Evolutionary conservation across 164 flowering plant genomes (phyloP).

Genomic region (Berberis vulgaris): DNA sequence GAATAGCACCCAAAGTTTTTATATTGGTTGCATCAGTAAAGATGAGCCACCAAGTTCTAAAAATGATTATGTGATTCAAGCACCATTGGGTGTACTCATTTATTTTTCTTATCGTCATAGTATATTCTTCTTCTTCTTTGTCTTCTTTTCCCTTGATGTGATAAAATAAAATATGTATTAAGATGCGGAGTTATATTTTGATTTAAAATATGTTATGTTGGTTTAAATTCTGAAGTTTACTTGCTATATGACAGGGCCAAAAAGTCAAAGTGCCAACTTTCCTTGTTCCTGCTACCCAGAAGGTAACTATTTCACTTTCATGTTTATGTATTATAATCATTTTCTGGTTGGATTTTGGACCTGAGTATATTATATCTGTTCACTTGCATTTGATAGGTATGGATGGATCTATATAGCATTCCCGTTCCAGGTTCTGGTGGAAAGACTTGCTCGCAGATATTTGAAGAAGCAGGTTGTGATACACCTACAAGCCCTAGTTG

Average conservation of each 20-base stretch:
- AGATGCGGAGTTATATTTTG: not conserved
- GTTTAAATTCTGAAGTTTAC: not conserved
- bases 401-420: slow-evolving; percentile 87
- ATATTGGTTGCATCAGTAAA: no score
- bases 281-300: slow-evolving; percentile 96
- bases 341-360: slow-evolving; percentile 2
- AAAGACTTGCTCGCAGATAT: slow-evolving; percentile 95
- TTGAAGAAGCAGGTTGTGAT: slow-evolving; percentile 99
- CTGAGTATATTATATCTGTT: not conserved
- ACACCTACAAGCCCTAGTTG: slow-evolving; percentile 94
- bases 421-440: slow-evolving; percentile 95
- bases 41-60: no score
- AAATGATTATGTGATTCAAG: no score
- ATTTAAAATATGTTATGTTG: not conserved
- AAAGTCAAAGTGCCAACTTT: slow-evolving; percentile 96
- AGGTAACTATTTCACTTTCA: slow-evolving; percentile 36
- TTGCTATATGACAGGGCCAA: slow-evolving; percentile 46
- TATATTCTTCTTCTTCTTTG: no score
- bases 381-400: slow-evolving; percentile 44
- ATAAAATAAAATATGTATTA: no score
- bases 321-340: not conserved
- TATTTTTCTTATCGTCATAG: no score
- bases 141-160: no score
- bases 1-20: no score
- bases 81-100: no score